phyloP scores from a whole-genome alignment of 208 protist genomes.

The Leishmania turanica region DNA sequence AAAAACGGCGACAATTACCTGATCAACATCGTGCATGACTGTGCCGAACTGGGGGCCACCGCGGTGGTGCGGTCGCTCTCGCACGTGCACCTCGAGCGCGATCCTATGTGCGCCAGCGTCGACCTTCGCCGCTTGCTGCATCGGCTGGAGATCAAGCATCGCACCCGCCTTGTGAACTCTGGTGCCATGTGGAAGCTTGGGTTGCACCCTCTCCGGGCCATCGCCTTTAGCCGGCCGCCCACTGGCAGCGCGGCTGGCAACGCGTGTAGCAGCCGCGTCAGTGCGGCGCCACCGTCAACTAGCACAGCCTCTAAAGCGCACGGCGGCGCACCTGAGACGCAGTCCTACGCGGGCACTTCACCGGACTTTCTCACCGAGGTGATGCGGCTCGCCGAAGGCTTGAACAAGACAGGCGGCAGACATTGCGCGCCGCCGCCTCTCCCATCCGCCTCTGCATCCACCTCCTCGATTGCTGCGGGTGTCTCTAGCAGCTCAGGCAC shows the following conservation, averaged over 20 bases:
- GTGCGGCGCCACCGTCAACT: background rate
- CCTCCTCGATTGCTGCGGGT: background rate
- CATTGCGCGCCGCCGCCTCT: background rate
- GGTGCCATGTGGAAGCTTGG: slow-evolving; percentile 38
- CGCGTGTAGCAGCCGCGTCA: background rate
- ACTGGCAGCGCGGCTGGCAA: background rate
- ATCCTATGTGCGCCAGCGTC: slow-evolving; percentile 51
- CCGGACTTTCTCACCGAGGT: slow-evolving; percentile 12
- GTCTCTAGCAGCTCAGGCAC: background rate
- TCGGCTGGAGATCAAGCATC: slow-evolving; percentile 35
- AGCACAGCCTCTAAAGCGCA: background rate
- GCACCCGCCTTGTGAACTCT: slow-evolving; percentile 43
- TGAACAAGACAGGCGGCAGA: background rate
- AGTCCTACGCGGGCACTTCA: slow-evolving; percentile 4
- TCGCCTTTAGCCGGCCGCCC: background rate
- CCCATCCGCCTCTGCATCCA: background rate
- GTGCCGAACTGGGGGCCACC: slow-evolving; percentile 33
- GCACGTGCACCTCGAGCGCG: slow-evolving; percentile 42
- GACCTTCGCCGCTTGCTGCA: slow-evolving; percentile 36
- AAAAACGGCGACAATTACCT: slow-evolving; percentile 56
- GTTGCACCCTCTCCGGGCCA: slow-evolving; percentile 26
- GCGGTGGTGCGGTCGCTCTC: slow-evolving; percentile 42
- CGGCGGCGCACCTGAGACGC: background rate
- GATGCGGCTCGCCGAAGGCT: background rate
- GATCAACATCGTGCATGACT: slow-evolving; percentile 54